Conservation (phyloP, 768 basidiomycete species). For the Leccinellum rugosiceps region DNA sequence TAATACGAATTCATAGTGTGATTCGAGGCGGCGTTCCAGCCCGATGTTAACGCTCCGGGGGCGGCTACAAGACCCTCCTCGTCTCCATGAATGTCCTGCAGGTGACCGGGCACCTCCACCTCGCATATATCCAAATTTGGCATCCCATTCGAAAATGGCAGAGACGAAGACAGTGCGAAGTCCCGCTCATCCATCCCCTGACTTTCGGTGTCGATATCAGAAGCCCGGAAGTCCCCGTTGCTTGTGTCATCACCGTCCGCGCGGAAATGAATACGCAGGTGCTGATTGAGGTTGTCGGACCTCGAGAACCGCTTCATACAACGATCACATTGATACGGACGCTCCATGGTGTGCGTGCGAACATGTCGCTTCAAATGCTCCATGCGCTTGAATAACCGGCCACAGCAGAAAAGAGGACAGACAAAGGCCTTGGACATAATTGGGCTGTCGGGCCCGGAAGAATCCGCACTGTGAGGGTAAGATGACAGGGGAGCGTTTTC, state of each 20-base stretch:
- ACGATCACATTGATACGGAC: constrained; percentile 70
- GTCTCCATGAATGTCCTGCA: constrained; percentile 55
- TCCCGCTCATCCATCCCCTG: constrained; percentile 35
- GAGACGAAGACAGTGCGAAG: constrained; percentile 20
- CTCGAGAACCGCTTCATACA: constrained; percentile 85
- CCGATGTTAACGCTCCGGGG: constrained; percentile 16
- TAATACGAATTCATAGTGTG: constrained; percentile 24
- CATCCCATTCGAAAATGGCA: constrained; percentile 29
- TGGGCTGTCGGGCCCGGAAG: constrained; percentile 21
- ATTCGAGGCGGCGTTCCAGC: constrained; percentile 14
- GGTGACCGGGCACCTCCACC: constrained; percentile 54
- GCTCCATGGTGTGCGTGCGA: constrained; percentile 86
- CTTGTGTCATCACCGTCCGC: constrained; percentile 29
- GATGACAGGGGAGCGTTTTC: constrained; percentile 15
- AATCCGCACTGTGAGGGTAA: constrained; percentile 20
- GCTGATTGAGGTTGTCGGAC: constrained; percentile 87
- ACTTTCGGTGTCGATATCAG: constrained; percentile 32
- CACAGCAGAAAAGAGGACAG: constrained; percentile 83
- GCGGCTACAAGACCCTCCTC: constrained; percentile 52
- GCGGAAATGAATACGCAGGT: constrained; percentile 69
- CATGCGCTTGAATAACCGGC: constrained; percentile 84
- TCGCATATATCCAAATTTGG: constrained; percentile 56
- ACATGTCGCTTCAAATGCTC: constrained; percentile 89
- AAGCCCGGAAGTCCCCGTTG: constrained; percentile 26
- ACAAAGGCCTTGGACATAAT: constrained; percentile 64